A percentile compares a stretch with the other conserved stretches of the same genome.
Evolutionary conservation across 768 basidiomycete genomes (phyloP).

Genomic region (Auriscalpium microsporum): DNA sequence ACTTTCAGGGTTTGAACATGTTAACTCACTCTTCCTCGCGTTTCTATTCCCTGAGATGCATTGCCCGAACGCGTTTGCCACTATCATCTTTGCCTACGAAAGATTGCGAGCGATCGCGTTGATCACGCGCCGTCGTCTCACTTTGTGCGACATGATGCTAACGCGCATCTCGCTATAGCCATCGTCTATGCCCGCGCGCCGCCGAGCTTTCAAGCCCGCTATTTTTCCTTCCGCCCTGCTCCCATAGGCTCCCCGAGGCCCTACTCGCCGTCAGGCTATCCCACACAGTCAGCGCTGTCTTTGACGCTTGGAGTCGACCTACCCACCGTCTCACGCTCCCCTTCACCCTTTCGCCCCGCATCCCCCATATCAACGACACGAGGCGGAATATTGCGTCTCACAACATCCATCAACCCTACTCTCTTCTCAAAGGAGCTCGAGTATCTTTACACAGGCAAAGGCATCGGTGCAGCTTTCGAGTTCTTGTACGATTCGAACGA

Average conservation of each 20-base stretch:
- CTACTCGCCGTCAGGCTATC: constrained; percentile 39
- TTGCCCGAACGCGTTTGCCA: no score
- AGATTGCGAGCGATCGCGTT: not conserved
- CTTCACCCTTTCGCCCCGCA: constrained; percentile 32
- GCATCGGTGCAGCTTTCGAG: constrained; percentile 80
- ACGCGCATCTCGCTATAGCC: constrained; percentile 36
- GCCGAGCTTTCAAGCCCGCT: constrained; percentile 82
- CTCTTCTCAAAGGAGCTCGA: constrained; percentile 88
- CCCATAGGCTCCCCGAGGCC: constrained; percentile 43
- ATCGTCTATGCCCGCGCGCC: constrained; percentile 93
- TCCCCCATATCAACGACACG: constrained; percentile 29
- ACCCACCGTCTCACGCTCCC: constrained; percentile 33
- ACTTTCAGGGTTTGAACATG: not conserved
- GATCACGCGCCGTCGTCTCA: not conserved
- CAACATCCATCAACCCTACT: constrained; percentile 62
- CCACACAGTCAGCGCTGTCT: constrained; percentile 53
- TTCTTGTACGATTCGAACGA: constrained; percentile 67
- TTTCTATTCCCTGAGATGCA: not conserved
- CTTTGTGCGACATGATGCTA: not conserved
- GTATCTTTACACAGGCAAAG: constrained; percentile 90
- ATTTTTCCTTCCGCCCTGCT: constrained; percentile 70
- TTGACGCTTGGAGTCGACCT: constrained; percentile 40
- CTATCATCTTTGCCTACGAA: not conserved
- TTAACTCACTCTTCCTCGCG: not conserved
- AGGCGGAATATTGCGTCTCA: constrained; percentile 49